Evolutionary conservation across 306 rosid species (phyloP).

Genomic region (Begonia masoniana): DNA sequence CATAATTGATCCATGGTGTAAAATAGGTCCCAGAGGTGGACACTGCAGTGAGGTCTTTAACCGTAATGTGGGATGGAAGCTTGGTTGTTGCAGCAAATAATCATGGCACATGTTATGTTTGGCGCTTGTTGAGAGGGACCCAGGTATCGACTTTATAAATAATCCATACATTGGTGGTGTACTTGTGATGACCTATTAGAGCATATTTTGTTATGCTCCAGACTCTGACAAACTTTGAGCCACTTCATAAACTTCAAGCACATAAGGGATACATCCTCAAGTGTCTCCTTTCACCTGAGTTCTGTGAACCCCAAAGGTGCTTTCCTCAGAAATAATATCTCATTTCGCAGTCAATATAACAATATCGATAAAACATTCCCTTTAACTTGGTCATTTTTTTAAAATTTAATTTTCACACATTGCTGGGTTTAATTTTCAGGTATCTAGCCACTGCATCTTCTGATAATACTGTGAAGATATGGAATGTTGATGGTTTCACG

Average conservation of each 20-base stretch:
- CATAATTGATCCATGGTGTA: conserved; percentile 10
- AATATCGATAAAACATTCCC: background rate
- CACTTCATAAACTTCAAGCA: conserved; percentile 98
- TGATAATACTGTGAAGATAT: conserved; percentile 87
- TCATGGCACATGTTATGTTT: conserved; percentile 92
- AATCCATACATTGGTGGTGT: background rate
- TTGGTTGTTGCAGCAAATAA: conserved; percentile 99
- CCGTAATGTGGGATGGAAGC: conserved; percentile 99
- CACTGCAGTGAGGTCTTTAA: conserved; percentile 91
- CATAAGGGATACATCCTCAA: conserved; percentile 90
- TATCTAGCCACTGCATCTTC: conserved; percentile 96
- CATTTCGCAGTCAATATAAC: background rate
- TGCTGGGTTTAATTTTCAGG: conserved; percentile 28
- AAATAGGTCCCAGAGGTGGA: conserved; percentile 97
- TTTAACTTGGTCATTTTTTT: conserved; percentile 3
- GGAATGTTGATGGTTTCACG: conserved; percentile 98
- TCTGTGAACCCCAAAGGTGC: conserved; percentile 94
- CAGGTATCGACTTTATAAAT: conserved; percentile 45
- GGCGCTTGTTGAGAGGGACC: conserved; percentile 90
- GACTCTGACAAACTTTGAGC: conserved; percentile 98
- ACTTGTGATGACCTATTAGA: background rate
- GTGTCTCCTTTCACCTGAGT: conserved; percentile 93
- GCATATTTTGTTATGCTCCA: conserved; percentile 24
- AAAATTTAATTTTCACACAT: conserved; percentile 4
- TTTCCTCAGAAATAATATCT: conserved; percentile 5